Percentiles rank a stretch among this genome's conserved stretches.
phyloP scores from a whole-genome alignment of 306 rosid species.

The Castanopsis chinensis region DNA sequence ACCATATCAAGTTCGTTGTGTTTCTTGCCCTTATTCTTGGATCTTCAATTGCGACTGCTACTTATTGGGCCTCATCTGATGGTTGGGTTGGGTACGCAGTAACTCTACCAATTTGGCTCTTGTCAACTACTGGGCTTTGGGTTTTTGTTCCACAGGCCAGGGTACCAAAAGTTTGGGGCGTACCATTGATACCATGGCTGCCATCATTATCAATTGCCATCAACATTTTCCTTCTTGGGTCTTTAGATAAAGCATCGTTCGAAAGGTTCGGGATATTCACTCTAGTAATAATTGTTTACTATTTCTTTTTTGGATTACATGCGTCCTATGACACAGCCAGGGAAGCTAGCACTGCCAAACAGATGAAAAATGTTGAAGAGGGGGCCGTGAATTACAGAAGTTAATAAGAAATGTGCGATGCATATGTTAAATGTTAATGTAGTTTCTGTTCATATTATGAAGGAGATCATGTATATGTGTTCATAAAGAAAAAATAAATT shows the following conservation, averaged over 20 bases:
- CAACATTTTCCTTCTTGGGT: slow-evolving; percentile 77
- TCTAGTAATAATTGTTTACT: slow-evolving; percentile 28
- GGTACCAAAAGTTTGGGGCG: slow-evolving; percentile 68
- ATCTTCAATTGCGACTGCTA: slow-evolving; percentile 40
- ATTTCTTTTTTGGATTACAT: slow-evolving; percentile 43
- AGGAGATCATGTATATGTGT: background rate
- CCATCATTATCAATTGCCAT: slow-evolving; percentile 68
- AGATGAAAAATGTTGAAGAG: slow-evolving; percentile 3
- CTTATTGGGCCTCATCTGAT: slow-evolving; percentile 36
- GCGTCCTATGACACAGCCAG: slow-evolving; percentile 50
- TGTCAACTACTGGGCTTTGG: slow-evolving; percentile 44
- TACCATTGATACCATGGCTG: slow-evolving; percentile 75
- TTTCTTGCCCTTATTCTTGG: slow-evolving; percentile 38
- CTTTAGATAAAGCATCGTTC: slow-evolving; percentile 57
- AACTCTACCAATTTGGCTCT: slow-evolving; percentile 46
- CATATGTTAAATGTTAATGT: background rate
- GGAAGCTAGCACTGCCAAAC: slow-evolving; percentile 16
- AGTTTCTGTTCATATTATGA: background rate
- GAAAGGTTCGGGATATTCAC: slow-evolving; percentile 43
- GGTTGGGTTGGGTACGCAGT: slow-evolving; percentile 53
- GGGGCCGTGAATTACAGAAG: background rate
- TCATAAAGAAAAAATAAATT: too few species aligned
- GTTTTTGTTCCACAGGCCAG: slow-evolving; percentile 60
- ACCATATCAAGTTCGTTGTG: slow-evolving; percentile 40
- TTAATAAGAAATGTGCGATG: background rate